Conservation (phyloP, 2,329 filamentous ascomycete species). For the Xylariaceae sp. region DNA sequence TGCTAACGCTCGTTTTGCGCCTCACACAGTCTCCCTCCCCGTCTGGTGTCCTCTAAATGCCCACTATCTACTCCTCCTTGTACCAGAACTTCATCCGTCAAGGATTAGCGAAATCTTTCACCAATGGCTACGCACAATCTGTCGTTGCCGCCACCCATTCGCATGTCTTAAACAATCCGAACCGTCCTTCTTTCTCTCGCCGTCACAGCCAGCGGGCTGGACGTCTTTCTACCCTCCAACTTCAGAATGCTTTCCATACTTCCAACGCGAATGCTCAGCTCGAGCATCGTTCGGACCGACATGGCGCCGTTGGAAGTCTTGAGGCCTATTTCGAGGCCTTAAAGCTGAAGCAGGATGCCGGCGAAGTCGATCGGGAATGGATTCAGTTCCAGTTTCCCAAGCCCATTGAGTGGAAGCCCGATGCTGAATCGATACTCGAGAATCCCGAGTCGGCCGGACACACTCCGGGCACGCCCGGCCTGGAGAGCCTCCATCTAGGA, state of each 20-base stretch:
- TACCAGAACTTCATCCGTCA: slow-evolving; percentile 87
- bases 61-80: slow-evolving; percentile 63
- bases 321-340: slow-evolving; percentile 90
- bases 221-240: slow-evolving; percentile 57
- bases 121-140: slow-evolving; percentile 96
- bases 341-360: slow-evolving; percentile 54
- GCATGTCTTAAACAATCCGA: slow-evolving; percentile 69
- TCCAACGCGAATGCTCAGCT: slow-evolving; percentile 46
- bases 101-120: slow-evolving; percentile 94
- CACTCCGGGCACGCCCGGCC: slow-evolving; percentile 41
- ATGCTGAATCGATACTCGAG: slow-evolving; percentile 48
- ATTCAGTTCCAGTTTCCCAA: slow-evolving; percentile 85
- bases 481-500: slow-evolving; percentile 27
- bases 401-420: slow-evolving; percentile 81
- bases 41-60: slow-evolving; percentile 82
- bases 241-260: slow-evolving; percentile 72
- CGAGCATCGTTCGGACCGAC: slow-evolving; percentile 53
- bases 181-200: slow-evolving; percentile 57
- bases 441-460: slow-evolving; percentile 56
- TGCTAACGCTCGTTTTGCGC: slow-evolving; percentile 20
- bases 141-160: slow-evolving; percentile 89
- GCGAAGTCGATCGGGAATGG: slow-evolving; percentile 73
- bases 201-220: slow-evolving; percentile 51
- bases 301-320: slow-evolving; percentile 57
- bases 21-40: slow-evolving; percentile 48